Base-by-base conservation (phyloP, 2,329 filamentous ascomycete genomes). In the Talaromyces sp. region DNA sequence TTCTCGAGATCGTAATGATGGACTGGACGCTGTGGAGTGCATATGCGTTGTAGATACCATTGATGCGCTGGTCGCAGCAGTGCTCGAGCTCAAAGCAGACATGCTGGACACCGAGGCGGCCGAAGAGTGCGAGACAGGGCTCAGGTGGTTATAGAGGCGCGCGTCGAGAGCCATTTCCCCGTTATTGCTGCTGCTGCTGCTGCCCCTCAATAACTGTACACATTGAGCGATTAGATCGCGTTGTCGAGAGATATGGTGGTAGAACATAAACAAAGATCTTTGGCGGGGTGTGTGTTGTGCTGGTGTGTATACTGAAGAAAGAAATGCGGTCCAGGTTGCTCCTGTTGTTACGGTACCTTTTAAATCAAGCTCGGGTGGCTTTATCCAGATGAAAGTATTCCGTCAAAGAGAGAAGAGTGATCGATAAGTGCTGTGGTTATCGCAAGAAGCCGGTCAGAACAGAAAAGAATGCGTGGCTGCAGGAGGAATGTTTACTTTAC, bases 1-100 rank as follows among this genome's bases (percentile, higher is more conserved):
- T 77, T 91, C 88, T 71, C 86, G 84, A 43, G 88, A 88, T 63
- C 90, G 84, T 68, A 93, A 78, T 27, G 89, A 92, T 38, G 90
- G 90, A 61, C 88, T 92, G 58, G 90, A 92, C 54, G 90, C 90
- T 59, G 85, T 88, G 21, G 89, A 92, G 48, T 70, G 65, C 56
- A 77, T 62, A 2, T 65, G 65, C 2, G 72, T 71, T 9, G 70
- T 67, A 3, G 74, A 76, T 46, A 75, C 72, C 48, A 70, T 71
- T 9, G 73, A 72, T 46, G 69, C 62, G 56, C 70, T 67, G n/a
- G 72, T 75, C 2, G 74, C 70, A 24, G 69, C 70, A 1, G 72
- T 75, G 61, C 74, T 75, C 14, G 69, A 70, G 24, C 72, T 76
- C 31, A 69, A 57, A 35, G 67, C 68, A 12, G 73, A 75, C 35